Percentiles rank a stretch among this genome's conserved stretches.
Conservation (phyloP, 169 alveolate genomes). For the Plasmodium berghei region DNA sequence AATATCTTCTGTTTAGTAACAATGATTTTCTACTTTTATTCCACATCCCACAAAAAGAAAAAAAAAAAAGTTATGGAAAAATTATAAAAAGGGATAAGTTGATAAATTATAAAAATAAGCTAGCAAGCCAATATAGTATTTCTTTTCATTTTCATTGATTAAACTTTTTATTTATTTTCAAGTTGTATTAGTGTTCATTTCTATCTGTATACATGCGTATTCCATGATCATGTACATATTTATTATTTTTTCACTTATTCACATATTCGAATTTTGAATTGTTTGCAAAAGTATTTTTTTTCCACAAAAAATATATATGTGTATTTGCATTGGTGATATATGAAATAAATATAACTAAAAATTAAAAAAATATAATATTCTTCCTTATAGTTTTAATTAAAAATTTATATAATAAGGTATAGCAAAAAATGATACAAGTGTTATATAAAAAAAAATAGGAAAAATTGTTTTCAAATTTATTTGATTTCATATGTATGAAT, state of each 20-base stretch:
- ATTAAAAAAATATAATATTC: not conserved
- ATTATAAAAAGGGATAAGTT: conserved; percentile 7
- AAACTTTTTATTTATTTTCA: conserved; percentile 4
- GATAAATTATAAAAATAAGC: not conserved
- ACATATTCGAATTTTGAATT: not conserved
- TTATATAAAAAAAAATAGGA: no score
- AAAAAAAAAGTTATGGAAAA: conserved; percentile 27
- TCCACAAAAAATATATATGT: not conserved
- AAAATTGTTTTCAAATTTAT: no score
- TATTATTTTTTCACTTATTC: not conserved
- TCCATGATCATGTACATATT: not conserved
- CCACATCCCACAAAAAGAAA: conserved; percentile 50
- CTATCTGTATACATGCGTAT: not conserved
- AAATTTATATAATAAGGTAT: no score
- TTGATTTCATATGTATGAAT: no score
- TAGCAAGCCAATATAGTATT: conserved; percentile 3
- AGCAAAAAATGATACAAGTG: no score
- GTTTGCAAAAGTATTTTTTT: not conserved
- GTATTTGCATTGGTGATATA: not conserved
- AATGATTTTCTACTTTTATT: conserved; percentile 31
- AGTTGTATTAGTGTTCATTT: not conserved
- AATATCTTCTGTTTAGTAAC: conserved; percentile 53
- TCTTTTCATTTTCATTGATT: conserved; percentile 24
- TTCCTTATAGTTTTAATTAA: no score
- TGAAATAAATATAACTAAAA: not conserved